Conservation (phyloP, 2,329 filamentous ascomycete species). For the Hawksworthiomyces lignivorus region DNA sequence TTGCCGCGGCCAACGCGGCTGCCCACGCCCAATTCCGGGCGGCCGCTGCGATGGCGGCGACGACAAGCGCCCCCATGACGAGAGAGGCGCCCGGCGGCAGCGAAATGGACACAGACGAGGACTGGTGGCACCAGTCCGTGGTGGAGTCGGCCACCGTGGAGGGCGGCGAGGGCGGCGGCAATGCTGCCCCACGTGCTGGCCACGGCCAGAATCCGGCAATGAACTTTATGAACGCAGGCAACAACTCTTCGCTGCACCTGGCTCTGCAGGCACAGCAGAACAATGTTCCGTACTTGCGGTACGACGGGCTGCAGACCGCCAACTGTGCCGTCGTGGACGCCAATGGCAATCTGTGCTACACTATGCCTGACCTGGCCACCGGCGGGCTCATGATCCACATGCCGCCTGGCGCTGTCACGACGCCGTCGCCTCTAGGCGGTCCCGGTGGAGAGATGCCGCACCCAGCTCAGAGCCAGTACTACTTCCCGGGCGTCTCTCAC, state of each 20-base stretch:
- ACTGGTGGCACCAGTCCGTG: slow-evolving; percentile 14
- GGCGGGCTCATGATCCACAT: slow-evolving; percentile 46
- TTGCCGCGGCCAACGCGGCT: slow-evolving; percentile 6
- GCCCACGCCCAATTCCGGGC: not conserved
- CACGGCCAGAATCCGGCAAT: too few species aligned
- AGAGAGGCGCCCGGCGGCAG: not conserved
- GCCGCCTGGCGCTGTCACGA: slow-evolving; percentile 31
- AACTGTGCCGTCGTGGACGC: slow-evolving; percentile 8
- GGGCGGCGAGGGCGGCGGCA: too few species aligned
- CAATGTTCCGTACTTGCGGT: too few species aligned
- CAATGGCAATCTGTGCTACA: slow-evolving; percentile 4
- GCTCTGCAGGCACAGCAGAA: not conserved
- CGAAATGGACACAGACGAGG: slow-evolving; percentile 12
- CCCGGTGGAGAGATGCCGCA: slow-evolving; percentile 12
- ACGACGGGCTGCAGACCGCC: not conserved
- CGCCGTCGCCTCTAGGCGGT: slow-evolving; percentile 20
- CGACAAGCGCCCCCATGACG: too few species aligned
- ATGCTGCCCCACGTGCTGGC: too few species aligned
- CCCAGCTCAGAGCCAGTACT: slow-evolving; percentile 16
- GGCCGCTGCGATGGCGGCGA: not conserved
- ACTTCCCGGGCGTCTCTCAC: slow-evolving; percentile 12
- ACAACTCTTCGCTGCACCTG: not conserved
- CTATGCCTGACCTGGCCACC: slow-evolving; percentile 20
- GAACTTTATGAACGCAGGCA: too few species aligned
- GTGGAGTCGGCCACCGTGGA: slow-evolving; percentile 5